phyloP scores from a whole-genome alignment of 23 red algal genomes.

The Agarophyton chilense region DNA sequence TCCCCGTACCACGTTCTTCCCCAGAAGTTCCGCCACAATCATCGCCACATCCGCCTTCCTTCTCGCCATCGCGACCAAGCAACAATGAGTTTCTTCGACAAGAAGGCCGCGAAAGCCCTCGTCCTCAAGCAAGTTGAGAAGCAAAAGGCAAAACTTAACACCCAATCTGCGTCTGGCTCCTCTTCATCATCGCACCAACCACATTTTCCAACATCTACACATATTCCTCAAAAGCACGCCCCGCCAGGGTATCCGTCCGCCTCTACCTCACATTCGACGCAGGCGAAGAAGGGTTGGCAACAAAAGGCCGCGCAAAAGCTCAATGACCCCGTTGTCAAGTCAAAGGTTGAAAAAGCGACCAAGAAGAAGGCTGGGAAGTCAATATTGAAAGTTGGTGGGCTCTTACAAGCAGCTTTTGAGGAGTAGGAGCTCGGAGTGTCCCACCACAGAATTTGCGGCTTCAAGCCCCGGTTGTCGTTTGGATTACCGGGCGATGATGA shows the following conservation, averaged over 20 bases:
- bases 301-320: neutral
- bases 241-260: neutral
- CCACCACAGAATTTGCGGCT: too few species aligned
- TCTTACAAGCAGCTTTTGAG: neutral
- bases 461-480: too few species aligned
- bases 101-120: neutral
- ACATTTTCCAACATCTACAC: neutral
- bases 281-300: neutral
- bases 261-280: neutral
- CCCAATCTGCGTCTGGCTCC: neutral
- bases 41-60: neutral
- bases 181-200: neutral
- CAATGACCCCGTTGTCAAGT: neutral
- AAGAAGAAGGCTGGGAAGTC: slow-evolving; percentile 7
- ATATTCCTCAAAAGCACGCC: neutral
- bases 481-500: too few species aligned
- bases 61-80: neutral
- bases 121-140: slow-evolving; percentile 17
- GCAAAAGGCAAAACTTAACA: neutral
- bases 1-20: too few species aligned
- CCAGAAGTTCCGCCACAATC: neutral
- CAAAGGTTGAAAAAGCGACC: slow-evolving; percentile 8
- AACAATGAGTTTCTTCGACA: slow-evolving; percentile 12
- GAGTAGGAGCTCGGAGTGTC: too few species aligned
- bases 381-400: neutral